Evolutionary conservation across 1,284 basidiomycete species (phyloP).

Genomic region (Microbotryomycetes sp.): DNA sequence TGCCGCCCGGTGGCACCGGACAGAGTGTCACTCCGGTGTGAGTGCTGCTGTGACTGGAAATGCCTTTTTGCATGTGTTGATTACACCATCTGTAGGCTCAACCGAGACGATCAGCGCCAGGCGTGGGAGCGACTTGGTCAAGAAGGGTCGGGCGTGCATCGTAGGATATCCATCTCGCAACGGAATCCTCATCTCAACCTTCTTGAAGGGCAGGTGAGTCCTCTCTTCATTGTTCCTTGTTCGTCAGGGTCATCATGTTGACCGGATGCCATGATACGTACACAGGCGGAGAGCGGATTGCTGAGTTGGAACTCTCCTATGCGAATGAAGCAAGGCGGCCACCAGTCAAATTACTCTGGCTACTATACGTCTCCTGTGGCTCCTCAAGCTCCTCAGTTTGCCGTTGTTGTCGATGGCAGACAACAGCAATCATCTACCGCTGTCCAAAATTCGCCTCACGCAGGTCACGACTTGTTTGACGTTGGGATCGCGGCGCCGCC

Average conservation of each 20-base stretch:
- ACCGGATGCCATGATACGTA: no score
- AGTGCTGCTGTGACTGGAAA: background rate
- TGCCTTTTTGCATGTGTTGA: background rate
- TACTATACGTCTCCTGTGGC: conserved; percentile 17
- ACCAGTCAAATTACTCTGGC: background rate
- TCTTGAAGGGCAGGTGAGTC: conserved; percentile 75
- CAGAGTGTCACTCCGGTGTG: conserved; percentile 28
- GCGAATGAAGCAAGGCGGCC: conserved; percentile 33
- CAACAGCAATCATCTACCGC: background rate
- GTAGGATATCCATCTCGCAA: conserved; percentile 64
- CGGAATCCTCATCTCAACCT: conserved; percentile 81
- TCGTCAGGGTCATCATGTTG: conserved; percentile 37
- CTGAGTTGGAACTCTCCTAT: conserved; percentile 44
- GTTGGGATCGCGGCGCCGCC: conserved; percentile 7
- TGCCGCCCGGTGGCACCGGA: conserved; percentile 7
- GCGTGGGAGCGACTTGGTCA: conserved; percentile 23
- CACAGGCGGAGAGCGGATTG: conserved; percentile 39
- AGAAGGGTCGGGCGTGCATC: conserved; percentile 37
- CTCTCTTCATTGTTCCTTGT: conserved; percentile 39
- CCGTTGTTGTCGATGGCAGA: conserved; percentile 26
- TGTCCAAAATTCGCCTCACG: background rate
- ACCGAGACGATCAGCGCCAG: conserved; percentile 30
- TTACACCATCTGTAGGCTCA: conserved; percentile 2
- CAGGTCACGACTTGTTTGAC: background rate
- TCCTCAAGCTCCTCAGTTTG: conserved; percentile 11